Evolutionary conservation across 2,329 filamentous ascomycete genomes (phyloP).

Genomic region (Rhinocladiella similis): DNA sequence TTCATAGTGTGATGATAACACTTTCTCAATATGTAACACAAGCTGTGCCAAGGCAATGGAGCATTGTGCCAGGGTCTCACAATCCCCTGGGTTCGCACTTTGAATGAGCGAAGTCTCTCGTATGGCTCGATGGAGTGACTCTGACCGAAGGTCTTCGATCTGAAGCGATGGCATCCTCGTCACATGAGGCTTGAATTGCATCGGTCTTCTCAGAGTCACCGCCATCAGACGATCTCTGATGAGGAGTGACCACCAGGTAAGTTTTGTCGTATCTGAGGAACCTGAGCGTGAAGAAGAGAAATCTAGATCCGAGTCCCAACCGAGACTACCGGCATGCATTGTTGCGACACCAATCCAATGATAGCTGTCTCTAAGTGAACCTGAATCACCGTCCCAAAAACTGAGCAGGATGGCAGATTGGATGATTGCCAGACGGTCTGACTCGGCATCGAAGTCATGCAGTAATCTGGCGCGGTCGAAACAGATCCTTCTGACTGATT

Average conservation of each 20-base stretch:
- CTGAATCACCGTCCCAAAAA: slow-evolving; percentile 95
- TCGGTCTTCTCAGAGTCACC: slow-evolving; percentile 87
- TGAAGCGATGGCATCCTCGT: slow-evolving; percentile 48
- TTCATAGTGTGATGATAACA: slow-evolving; percentile 17
- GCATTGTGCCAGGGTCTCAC: slow-evolving; percentile 5
- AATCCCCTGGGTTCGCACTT: neutral
- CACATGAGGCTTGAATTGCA: slow-evolving; percentile 46
- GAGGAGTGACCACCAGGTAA: slow-evolving; percentile 97
- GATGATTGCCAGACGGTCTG: slow-evolving; percentile 81
- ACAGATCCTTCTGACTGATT: slow-evolving; percentile 80
- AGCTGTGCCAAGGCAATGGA: slow-evolving; percentile 18
- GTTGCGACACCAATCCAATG: slow-evolving; percentile 98
- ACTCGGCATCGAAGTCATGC: slow-evolving; percentile 94
- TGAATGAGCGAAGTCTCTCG: neutral
- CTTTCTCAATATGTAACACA: slow-evolving; percentile 17
- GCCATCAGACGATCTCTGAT: slow-evolving; percentile 92
- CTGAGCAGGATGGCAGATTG: slow-evolving; percentile 90
- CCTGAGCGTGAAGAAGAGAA: no score
- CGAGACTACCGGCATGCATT: slow-evolving; percentile 88
- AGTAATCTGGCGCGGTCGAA: slow-evolving; percentile 80
- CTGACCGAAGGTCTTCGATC: slow-evolving; percentile 79
- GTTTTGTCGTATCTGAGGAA: slow-evolving; percentile 54
- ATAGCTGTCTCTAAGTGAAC: slow-evolving; percentile 97
- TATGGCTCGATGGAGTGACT: slow-evolving; percentile 46
- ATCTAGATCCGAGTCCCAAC: slow-evolving; percentile 80